A percentile compares a stretch with the other conserved stretches of the same genome.
These are phyloP conservation scores for Mycena citricolor DNA, from an alignment of 1,284 basidiomycete species.

Conservation along the genomic window DNA sequence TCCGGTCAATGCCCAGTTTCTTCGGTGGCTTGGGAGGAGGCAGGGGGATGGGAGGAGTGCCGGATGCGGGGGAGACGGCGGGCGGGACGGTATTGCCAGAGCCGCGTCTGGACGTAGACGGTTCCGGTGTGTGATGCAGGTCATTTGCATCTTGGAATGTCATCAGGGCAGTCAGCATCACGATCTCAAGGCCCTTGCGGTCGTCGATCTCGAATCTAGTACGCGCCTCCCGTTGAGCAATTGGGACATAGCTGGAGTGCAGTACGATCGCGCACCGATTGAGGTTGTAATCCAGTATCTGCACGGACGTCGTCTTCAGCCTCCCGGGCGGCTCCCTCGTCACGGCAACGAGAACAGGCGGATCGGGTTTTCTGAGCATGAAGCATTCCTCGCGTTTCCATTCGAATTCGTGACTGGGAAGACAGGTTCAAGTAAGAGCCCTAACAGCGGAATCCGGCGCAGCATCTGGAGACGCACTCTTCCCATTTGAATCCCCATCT, in stretches of 20 bases:
- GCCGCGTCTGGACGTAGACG: slow-evolving; percentile 13
- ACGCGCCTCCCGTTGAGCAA: too few species aligned
- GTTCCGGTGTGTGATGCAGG: slow-evolving; percentile 43
- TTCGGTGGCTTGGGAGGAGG: slow-evolving; percentile 65
- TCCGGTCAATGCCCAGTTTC: slow-evolving; percentile 61
- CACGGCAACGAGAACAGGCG: slow-evolving; percentile 77
- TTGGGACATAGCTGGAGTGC: neutral
- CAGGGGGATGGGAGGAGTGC: slow-evolving; percentile 27
- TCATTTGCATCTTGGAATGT: slow-evolving; percentile 77
- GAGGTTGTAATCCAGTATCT: slow-evolving; percentile 85
- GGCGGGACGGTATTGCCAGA: slow-evolving; percentile 6
- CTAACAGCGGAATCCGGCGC: neutral
- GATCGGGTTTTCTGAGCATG: slow-evolving; percentile 81
- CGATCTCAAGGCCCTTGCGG: slow-evolving; percentile 79
- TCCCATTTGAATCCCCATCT: slow-evolving; percentile 81
- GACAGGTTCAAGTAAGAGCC: neutral
- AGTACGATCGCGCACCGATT: slow-evolving; percentile 49
- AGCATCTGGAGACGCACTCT: slow-evolving; percentile 51
- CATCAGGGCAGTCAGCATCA: slow-evolving; percentile 71
- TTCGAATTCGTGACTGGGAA: slow-evolving; percentile 72
- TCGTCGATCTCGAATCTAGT: slow-evolving; percentile 78
- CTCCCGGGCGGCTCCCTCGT: slow-evolving; percentile 73
- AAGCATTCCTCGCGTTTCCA: slow-evolving; percentile 82
- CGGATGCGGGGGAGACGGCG: slow-evolving; percentile 18
- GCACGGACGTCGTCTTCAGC: slow-evolving; percentile 65